Evolutionary conservation across 768 basidiomycete species (phyloP).

Genomic region (Udeniomyces megalosporus): DNA sequence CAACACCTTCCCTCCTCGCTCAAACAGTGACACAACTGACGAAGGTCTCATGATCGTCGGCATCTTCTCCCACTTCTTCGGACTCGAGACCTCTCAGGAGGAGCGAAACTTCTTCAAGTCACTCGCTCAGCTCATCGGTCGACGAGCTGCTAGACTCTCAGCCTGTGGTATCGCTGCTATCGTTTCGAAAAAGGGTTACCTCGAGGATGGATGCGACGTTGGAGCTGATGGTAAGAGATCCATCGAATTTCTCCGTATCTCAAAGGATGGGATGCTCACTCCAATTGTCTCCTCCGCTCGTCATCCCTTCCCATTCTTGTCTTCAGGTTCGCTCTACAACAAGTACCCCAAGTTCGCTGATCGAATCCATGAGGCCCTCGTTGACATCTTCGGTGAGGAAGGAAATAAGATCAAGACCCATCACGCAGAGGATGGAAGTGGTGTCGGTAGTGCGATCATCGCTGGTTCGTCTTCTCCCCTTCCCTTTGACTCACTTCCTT

Average conservation of each 20-base stretch:
- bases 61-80: slow-evolving; percentile 93
- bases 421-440: slow-evolving; percentile 80
- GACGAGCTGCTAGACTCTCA: slow-evolving; percentile 75
- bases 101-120: slow-evolving; percentile 96
- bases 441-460: slow-evolving; percentile 92
- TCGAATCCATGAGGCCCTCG: slow-evolving; percentile 75
- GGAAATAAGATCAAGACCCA: slow-evolving; percentile 65
- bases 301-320: too few species aligned
- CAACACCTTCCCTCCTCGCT: background rate
- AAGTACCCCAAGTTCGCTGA: slow-evolving; percentile 97
- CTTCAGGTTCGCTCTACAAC: slow-evolving; percentile 34
- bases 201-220: slow-evolving; percentile 55
- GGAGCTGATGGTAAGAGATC: slow-evolving; percentile 46
- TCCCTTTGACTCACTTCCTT: background rate
- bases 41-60: slow-evolving; percentile 93
- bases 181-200: slow-evolving; percentile 81
- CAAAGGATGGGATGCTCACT: too few species aligned
- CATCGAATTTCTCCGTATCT: too few species aligned
- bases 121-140: slow-evolving; percentile 61
- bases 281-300: too few species aligned
- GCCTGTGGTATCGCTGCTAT: slow-evolving; percentile 95
- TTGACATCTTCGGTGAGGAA: slow-evolving; percentile 92
- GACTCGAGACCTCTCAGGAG: slow-evolving; percentile 83
- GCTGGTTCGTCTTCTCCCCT: slow-evolving; percentile 33
- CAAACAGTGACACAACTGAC: slow-evolving; percentile 71